Base-by-base conservation (phyloP, 305 asterid genomes). In the Coffea humblotiana region DNA sequence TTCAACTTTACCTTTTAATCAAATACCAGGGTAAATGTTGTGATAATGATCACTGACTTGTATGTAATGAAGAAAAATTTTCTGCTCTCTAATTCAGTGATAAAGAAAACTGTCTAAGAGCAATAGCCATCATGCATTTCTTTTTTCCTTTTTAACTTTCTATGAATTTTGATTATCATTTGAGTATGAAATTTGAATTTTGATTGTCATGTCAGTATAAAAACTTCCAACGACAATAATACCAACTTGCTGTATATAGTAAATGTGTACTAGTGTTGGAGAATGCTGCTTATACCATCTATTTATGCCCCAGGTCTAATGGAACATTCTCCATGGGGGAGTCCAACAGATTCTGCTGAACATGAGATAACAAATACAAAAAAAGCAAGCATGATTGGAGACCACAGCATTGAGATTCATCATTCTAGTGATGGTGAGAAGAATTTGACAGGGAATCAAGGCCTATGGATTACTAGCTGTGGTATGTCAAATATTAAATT, bases 321-420 rank as follows among this genome's bases (percentile, higher is more conserved):
- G 63, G 74, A 65, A 32, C 73, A 77, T 77, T 65, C 80, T 2
- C 80, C 80, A 2, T 77, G 74, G 74, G 80, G 18, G 16, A 48
- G 29, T 65, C 10, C 58, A 48, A 48, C 25, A 11, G 49, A n/a
- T 37, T 37, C 43, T 37, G 43, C 18, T 0, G 74, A 64, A 8
- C 32, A 66, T 10, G 72, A 43, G 4, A 15, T 29, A 32, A 19
- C 1, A 2, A 64, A 48, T 47, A 64, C 9, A 45, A 25, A 27
- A 47, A 65, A 29, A 0, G 27, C 72, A 45, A 18, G 25, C 32
- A 3, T 14, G 4, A 25, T 54, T 2, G 65, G 47, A 3, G 43
- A 12, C 73, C 73, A 77, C 64, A 65, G 7, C 18, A 63, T 77
- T 65, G 63, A 65, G 10, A 47, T 77, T 69, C 64, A 47, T 65